Conservation (phyloP, 139 green algal genomes). For the Chlorella sp. region DNA sequence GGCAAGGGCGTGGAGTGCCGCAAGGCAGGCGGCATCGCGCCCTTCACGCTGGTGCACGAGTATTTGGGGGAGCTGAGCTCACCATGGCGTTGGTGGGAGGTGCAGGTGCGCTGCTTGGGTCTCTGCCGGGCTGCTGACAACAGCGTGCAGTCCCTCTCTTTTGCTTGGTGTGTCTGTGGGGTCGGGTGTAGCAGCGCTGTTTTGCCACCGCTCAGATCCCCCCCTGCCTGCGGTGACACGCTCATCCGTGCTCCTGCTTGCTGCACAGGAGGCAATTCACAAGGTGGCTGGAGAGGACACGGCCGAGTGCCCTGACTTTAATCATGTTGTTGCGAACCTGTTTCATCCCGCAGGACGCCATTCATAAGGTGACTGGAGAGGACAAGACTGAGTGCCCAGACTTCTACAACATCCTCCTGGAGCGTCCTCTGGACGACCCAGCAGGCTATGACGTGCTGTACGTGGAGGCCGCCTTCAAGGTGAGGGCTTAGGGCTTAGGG, state of each 20-base stretch:
- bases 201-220: no score
- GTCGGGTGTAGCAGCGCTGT: background rate
- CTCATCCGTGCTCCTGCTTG: no score
- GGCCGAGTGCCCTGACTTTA: slow-evolving; percentile 87
- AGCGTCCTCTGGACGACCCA: slow-evolving; percentile 64
- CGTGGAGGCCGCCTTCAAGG: slow-evolving; percentile 86
- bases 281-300: slow-evolving; percentile 26
- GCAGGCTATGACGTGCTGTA: slow-evolving; percentile 82
- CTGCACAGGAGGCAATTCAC: slow-evolving; percentile 43
- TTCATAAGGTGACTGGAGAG: slow-evolving; percentile 35
- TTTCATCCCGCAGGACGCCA: slow-evolving; percentile 26
- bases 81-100: slow-evolving; percentile 92
- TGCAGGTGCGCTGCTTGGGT: slow-evolving; percentile 69
- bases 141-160: no score
- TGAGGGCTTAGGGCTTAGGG: no score
- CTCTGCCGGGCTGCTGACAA: no score
- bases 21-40: slow-evolving; percentile 48
- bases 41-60: slow-evolving; percentile 85
- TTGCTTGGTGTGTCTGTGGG: no score
- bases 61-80: slow-evolving; percentile 90
- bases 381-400: slow-evolving; percentile 70
- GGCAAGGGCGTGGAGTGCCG: slow-evolving; percentile 79
- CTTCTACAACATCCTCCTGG: slow-evolving; percentile 94
- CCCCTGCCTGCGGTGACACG: background rate
- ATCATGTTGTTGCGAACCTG: background rate